Conservation (phyloP, 495 filamentous ascomycete species). For the Polyplosphaeria fusca region DNA sequence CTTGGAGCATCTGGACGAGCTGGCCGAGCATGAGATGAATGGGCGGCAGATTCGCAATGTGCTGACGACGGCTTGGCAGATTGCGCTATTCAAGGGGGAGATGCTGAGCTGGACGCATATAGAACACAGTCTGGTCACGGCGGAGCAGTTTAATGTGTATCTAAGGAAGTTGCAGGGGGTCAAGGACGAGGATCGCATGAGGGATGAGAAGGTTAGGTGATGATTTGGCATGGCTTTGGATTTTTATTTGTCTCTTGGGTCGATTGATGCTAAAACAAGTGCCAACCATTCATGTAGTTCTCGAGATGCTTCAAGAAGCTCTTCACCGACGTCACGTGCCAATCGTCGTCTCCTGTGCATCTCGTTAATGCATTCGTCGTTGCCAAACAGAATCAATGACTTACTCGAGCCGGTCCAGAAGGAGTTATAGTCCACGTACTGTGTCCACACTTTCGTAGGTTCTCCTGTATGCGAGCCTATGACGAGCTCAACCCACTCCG, state of each 20-base stretch:
- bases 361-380: not conserved
- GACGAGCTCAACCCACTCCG: not conserved
- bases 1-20: not conserved
- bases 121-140: not conserved
- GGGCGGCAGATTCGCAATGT: not conserved
- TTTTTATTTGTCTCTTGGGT: no score
- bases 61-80: not conserved
- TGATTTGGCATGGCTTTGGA: not conserved
- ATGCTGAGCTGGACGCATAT: not conserved
- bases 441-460: not conserved
- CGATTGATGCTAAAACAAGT: no score
- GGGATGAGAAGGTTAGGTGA: conserved; percentile 3
- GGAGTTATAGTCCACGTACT: not conserved
- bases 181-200: conserved; percentile 1
- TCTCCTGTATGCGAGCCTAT: not conserved
- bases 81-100: not conserved
- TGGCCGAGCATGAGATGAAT: not conserved
- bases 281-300: not conserved
- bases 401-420: not conserved
- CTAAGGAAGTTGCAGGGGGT: not conserved
- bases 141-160: conserved; percentile 1
- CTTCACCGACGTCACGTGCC: not conserved
- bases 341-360: not conserved
- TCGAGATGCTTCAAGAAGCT: not conserved
- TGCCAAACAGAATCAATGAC: not conserved